Evolutionary conservation across 352 stramenopile genomes (phyloP).

Genomic region (Globisporangium okanoganense): DNA sequence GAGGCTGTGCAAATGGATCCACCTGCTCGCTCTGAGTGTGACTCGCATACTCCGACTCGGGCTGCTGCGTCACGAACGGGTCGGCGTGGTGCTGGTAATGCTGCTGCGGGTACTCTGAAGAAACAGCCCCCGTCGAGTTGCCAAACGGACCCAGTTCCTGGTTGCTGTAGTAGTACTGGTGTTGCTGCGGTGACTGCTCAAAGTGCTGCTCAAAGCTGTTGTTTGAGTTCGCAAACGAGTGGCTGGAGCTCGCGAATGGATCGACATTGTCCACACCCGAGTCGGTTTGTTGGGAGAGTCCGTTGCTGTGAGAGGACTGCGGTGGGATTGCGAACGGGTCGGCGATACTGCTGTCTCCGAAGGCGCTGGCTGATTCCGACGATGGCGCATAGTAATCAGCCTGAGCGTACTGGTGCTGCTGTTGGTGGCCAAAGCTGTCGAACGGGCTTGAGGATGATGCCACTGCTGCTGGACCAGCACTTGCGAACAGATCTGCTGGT

Average conservation of each 20-base stretch:
- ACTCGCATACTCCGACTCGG: background rate
- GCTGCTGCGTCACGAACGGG: constrained; percentile 16
- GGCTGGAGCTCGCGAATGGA: background rate
- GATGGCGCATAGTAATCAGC: background rate
- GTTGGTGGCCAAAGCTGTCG: constrained; percentile 6
- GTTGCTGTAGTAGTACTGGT: constrained; percentile 7
- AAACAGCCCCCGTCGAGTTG: background rate
- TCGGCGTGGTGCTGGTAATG: background rate
- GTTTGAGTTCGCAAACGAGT: background rate
- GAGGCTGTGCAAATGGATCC: constrained; percentile 6
- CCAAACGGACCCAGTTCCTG: background rate
- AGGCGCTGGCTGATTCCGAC: background rate
- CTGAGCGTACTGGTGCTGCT: background rate
- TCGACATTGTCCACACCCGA: background rate
- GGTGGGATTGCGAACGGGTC: constrained; percentile 8
- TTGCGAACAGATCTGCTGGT: constrained; percentile 7
- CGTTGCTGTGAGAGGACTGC: constrained; percentile 1
- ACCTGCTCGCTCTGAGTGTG: background rate
- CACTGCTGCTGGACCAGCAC: background rate
- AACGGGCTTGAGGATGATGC: background rate
- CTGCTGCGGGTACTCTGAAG: background rate
- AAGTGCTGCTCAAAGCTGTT: constrained; percentile 7
- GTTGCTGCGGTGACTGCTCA: constrained; percentile 2
- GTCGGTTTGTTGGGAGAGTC: constrained; percentile 1
- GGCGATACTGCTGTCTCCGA: background rate